Percentiles rank a stretch among this genome's conserved stretches.
phyloP scores from a whole-genome alignment of 768 basidiomycete genomes.

The Cystofilobasidium bisporidii region DNA sequence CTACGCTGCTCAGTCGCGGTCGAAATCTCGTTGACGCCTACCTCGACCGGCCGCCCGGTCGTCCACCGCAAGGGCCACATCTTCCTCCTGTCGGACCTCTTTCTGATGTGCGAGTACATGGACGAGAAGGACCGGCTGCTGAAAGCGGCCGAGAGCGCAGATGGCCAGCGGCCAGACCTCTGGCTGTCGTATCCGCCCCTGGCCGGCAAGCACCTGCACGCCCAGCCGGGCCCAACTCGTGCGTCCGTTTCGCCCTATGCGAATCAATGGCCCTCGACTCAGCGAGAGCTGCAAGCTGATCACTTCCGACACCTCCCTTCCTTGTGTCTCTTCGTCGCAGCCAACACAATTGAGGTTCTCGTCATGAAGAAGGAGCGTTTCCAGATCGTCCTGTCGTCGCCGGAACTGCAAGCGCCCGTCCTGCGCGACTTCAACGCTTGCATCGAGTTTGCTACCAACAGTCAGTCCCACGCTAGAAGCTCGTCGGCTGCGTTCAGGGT shows the following conservation, averaged over 20 bases:
- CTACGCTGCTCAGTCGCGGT: constrained; percentile 64
- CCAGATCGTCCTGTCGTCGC: constrained; percentile 42
- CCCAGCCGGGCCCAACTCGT: constrained; percentile 50
- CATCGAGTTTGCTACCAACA: constrained; percentile 63
- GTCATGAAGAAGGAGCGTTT: constrained; percentile 85
- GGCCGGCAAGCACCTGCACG: constrained; percentile 80
- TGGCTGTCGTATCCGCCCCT: constrained; percentile 90
- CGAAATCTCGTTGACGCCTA: constrained; percentile 65
- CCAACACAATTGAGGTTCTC: constrained; percentile 60
- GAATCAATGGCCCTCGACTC: no score
- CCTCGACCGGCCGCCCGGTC: constrained; percentile 59
- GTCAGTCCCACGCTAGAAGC: constrained; percentile 47
- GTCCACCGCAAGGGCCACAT: constrained; percentile 69
- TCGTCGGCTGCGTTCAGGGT: no score
- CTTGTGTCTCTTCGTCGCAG: constrained; percentile 42
- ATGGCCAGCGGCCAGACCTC: constrained; percentile 61
- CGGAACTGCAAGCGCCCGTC: not conserved
- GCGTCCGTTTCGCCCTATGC: constrained; percentile 14
- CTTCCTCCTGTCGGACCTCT: constrained; percentile 83
- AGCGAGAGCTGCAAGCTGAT: no score
- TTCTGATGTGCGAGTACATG: constrained; percentile 83
- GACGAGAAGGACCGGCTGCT: constrained; percentile 50
- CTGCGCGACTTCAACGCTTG: constrained; percentile 63
- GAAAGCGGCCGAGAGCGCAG: constrained; percentile 33
- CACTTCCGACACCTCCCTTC: no score